phyloP scores from a whole-genome alignment of 23 red algal species.

The Agarophyton chilense region DNA sequence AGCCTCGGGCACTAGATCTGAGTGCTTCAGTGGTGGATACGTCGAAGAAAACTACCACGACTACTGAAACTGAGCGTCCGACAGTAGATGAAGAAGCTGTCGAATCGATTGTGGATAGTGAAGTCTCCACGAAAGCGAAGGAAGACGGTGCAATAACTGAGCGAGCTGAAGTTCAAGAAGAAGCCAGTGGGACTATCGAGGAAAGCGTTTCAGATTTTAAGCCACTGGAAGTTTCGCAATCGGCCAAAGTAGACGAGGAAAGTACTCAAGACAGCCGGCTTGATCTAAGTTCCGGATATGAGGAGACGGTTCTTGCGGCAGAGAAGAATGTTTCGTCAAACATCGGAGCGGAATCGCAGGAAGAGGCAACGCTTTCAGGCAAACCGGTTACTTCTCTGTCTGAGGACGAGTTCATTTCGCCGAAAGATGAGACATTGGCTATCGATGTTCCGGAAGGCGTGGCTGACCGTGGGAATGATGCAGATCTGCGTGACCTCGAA shows the following conservation, averaged over 20 bases:
- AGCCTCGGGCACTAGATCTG: neutral
- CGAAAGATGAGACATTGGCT: neutral
- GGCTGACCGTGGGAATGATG: neutral
- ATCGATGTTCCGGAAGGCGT: neutral
- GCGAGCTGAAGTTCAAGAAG: neutral
- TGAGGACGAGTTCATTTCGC: neutral
- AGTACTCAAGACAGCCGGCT: neutral
- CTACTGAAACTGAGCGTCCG: neutral
- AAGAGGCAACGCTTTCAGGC: neutral
- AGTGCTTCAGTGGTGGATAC: neutral
- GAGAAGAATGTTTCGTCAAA: neutral
- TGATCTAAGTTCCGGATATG: neutral
- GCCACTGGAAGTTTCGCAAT: neutral
- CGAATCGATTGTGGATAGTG: neutral
- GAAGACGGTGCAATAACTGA: neutral
- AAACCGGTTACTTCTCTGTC: neutral
- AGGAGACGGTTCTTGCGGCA: neutral
- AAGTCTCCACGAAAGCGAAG: neutral
- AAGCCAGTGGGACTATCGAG: neutral
- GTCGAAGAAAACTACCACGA: neutral
- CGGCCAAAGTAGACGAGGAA: neutral
- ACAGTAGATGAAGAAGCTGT: neutral
- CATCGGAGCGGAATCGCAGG: neutral
- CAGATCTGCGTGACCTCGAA: no score
- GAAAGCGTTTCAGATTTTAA: neutral